A percentile compares a stretch with the other conserved stretches of the same genome.
Conservation (phyloP, 805 yeast species). For the Ascoidea tarda region DNA sequence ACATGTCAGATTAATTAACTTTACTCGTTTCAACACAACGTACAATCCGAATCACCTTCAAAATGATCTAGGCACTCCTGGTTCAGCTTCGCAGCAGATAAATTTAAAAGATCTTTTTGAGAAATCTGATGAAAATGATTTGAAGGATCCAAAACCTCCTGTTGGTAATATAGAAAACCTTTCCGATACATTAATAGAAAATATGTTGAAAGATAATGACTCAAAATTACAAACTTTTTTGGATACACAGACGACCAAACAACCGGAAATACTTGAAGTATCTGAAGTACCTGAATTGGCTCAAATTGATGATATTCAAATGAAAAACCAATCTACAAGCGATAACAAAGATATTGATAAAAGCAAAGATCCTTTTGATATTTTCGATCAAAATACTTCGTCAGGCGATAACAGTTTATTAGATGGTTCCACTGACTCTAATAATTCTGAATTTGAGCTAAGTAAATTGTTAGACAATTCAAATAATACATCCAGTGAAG, state of each 20-base stretch:
- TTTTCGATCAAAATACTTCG: neutral
- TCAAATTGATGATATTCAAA: too few species aligned
- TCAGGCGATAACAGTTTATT: too few species aligned
- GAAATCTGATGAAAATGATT: too few species aligned
- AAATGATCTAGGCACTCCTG: neutral
- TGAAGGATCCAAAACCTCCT: too few species aligned
- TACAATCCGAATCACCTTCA: neutral
- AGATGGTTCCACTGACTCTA: too few species aligned
- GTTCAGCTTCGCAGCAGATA: neutral
- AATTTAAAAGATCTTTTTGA: too few species aligned
- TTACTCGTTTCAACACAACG: too few species aligned
- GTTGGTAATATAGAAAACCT: too few species aligned
- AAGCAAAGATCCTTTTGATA: neutral
- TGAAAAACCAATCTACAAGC: neutral
- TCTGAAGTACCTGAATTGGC: neutral
- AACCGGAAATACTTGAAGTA: neutral
- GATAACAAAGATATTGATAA: neutral
- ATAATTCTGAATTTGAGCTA: too few species aligned
- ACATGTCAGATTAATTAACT: too few species aligned
- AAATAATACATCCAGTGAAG: too few species aligned
- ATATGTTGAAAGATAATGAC: neutral
- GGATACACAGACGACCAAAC: neutral
- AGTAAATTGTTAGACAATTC: too few species aligned
- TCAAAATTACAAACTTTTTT: neutral
- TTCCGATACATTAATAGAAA: neutral